Evolutionary conservation across 1,139 yeast genomes (phyloP).

Genomic region (Ogataea hybrid): DNA sequence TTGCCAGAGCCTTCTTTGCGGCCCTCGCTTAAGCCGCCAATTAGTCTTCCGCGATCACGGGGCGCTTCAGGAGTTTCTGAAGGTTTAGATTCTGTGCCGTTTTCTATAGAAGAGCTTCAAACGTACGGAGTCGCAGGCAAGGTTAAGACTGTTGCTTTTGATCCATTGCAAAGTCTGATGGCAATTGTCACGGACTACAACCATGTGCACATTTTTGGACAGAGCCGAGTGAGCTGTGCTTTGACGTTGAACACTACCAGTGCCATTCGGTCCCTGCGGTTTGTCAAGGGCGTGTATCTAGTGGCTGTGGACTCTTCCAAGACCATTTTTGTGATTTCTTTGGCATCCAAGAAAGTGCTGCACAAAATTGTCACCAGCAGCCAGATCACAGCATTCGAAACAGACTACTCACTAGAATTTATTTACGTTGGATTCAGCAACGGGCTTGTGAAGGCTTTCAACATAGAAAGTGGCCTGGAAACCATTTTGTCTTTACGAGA

Average conservation of each 20-base stretch:
- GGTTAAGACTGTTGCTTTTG: constrained; percentile 69
- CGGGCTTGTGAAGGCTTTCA: constrained; percentile 74
- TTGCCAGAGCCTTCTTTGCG: neutral
- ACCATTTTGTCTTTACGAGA: constrained; percentile 71
- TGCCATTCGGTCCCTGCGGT: constrained; percentile 55
- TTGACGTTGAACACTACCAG: constrained; percentile 51
- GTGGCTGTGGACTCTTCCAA: constrained; percentile 61
- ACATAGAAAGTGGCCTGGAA: constrained; percentile 71
- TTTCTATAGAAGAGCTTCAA: constrained; percentile 42
- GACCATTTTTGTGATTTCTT: constrained; percentile 63
- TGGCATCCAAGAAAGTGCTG: constrained; percentile 60
- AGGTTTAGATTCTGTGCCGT: constrained; percentile 39
- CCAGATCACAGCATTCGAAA: constrained; percentile 60
- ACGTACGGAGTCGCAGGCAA: constrained; percentile 58
- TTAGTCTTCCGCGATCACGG: constrained; percentile 3
- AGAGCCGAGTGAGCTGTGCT: constrained; percentile 73
- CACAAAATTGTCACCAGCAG: constrained; percentile 60
- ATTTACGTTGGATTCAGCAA: constrained; percentile 74
- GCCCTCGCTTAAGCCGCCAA: constrained; percentile 1
- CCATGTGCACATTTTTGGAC: constrained; percentile 79
- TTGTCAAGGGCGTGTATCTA: constrained; percentile 79
- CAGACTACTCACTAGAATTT: constrained; percentile 91
- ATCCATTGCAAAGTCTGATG: constrained; percentile 82
- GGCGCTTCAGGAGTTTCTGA: constrained; percentile 35
- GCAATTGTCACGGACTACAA: constrained; percentile 77